Base-by-base conservation (phyloP, 805 yeast genomes). In the Priceomyces fermenticarens region DNA sequence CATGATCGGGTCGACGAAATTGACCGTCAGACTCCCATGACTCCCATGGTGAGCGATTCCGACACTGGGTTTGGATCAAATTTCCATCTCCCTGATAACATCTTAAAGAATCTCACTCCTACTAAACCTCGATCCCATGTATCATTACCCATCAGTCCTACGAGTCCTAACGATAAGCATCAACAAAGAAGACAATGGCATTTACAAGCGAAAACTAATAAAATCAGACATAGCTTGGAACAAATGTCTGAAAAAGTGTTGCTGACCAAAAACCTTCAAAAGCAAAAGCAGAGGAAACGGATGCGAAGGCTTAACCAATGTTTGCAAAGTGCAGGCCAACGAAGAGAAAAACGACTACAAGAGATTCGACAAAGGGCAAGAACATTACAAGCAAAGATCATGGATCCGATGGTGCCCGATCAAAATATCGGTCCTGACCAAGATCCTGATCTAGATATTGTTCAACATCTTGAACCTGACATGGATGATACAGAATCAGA, bases 91-190 rank as follows among this genome's bases (percentile, higher is more conserved):
- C 47, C 47, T 13, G 35, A 30, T 14, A 39, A 35, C 38, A 41
- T 41, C 11, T 25, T 41, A 11, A 44, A 37, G 29, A 46, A 46
- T 28, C 35, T 42, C 16, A 47, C 46, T 10, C 42, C 48, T 4
- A 6, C 41, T 11, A 39, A 23, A 36, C 38, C 38, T 17, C 30
- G 27, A 14, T 32, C 35, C 35, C 4, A 4, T 20, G 25, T 20
- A 20, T 8, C 8, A 20, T 14, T 12, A 12, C 38, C 32, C 7
- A 30, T 29, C 5, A 32, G 34, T 11, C 31, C 27, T 35, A 23
- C 25, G 20, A 30, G n/a, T 26, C 35, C 32, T 23, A 23, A 26
- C 10, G 25, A 17, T 7, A 10, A 27, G 10, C 46, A 38, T 13
- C 35, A 35, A n/a, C 32, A 32, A n/a, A 39, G 49, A 15, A 48